Evolutionary conservation across 1,284 basidiomycete genomes (phyloP).

Genomic region (Heterobasidion parviporum): DNA sequence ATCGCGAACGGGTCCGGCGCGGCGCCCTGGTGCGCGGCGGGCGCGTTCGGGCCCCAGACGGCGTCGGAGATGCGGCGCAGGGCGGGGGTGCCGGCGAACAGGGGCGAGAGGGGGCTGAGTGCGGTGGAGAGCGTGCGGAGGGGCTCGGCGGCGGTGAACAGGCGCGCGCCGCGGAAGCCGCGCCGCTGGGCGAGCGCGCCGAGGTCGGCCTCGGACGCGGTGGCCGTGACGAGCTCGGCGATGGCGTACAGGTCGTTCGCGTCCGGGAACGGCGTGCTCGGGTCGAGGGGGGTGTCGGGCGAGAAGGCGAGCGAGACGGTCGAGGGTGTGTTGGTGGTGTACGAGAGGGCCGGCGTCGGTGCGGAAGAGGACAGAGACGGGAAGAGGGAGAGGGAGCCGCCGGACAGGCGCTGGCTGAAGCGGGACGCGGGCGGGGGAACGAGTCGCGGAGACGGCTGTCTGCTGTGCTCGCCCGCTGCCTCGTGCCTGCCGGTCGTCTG

Average conservation of each 20-base stretch:
- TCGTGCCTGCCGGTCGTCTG: not conserved
- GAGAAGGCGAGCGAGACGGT: not conserved
- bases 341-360: not conserved
- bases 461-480: not conserved
- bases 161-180: not conserved
- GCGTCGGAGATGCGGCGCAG: not conserved
- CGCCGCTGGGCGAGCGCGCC: not conserved
- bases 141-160: not conserved
- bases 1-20: constrained; percentile 1
- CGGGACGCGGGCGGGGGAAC: not conserved
- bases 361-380: not conserved
- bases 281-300: not conserved
- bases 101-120: not conserved
- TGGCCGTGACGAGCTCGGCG: not conserved
- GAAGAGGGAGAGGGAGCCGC: not conserved
- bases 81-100: not conserved
- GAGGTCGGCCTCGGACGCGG: not conserved
- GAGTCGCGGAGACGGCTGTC: not conserved
- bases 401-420: not conserved
- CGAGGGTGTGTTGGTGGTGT: not conserved
- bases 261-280: not conserved
- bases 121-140: not conserved
- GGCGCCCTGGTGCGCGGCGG: not conserved
- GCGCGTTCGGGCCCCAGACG: not conserved
- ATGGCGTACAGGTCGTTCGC: not conserved